Evolutionary conservation across 768 basidiomycete species (phyloP), one percentile per base, ranked within the genome.

Genomic region (Russula foetens): DNA sequence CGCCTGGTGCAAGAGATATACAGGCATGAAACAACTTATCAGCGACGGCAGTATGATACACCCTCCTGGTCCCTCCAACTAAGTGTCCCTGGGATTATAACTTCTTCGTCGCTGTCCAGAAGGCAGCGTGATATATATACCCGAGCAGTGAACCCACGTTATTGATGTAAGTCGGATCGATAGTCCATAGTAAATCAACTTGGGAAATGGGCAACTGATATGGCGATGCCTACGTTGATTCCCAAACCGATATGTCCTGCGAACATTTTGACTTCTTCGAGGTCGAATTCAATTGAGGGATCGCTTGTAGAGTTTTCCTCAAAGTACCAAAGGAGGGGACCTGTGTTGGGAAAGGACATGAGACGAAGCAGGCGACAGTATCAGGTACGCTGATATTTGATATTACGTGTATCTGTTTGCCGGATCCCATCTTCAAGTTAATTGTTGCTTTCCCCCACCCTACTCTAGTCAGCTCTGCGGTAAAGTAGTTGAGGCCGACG

Each of bases 261-360:
- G 7, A 98, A 78, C 0, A 72, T 71, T 69, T 93, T 96, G 39
- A 97, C 80, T 69, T 98, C 94, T 60, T 91, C 89, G n/a, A 98
- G 74, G 67, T 86, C 87, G 19, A 98, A 78, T 72, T 98, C 95
- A 38, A 98, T 79, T 1, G 90, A 92, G 0, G 84, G 79, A 64
- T 96, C 92, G 63, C 84, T 83, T 44, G 84, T 82, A 56, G 71
- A 78, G 69, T 91, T 93, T 72, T 96, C 95, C 69, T 98, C 95
- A 72, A 86, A 98, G 70, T 98, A 96, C 95, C 96, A 98, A 21
- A 98, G 74, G 1, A 96, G 74, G 0, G 96, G 96, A 3, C 95
- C 94, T 61, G 43, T 4, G n/a, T n/a, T n/a, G 11, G n/a, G 3
- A 8, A 2, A 6, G 8, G 7, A 39, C 4, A 26, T 52, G 26